Conservation (phyloP, 2,329 filamentous ascomycete genomes). For the Chaetomiaceae sp. region DNA sequence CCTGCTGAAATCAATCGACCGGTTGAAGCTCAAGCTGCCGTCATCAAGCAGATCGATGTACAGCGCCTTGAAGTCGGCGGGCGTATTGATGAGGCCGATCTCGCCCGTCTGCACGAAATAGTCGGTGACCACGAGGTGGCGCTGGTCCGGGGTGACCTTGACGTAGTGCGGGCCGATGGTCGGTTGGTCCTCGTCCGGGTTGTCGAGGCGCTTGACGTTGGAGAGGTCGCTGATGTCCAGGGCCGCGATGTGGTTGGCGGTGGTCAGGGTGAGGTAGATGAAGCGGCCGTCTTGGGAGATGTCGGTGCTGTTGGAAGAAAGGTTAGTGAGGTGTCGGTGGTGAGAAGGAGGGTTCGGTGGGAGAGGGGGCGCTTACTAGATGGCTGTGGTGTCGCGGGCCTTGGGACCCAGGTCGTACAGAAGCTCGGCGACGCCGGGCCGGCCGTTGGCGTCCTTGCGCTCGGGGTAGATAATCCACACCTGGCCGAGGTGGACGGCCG, state of each 20-base stretch:
- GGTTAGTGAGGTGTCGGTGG: too few species aligned
- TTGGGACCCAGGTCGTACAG: conserved; percentile 54
- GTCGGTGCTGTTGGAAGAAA: conserved; percentile 39
- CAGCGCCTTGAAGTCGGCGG: conserved; percentile 56
- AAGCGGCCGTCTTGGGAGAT: conserved; percentile 53
- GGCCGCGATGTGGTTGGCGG: conserved; percentile 57
- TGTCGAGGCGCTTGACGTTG: conserved; percentile 56
- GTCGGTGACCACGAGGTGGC: conserved; percentile 59
- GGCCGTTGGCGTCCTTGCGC: conserved; percentile 49
- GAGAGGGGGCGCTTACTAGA: conserved; percentile 36
- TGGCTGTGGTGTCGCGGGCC: conserved; percentile 51
- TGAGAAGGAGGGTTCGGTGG: background rate
- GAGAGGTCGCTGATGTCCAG: conserved; percentile 57
- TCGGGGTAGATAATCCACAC: conserved; percentile 63
- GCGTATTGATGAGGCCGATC: conserved; percentile 56
- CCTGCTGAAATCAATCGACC: conserved; percentile 51
- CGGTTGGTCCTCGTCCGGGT: conserved; percentile 54
- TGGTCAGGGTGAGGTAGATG: conserved; percentile 56
- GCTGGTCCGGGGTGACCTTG: conserved; percentile 60
- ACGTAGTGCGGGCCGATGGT: conserved; percentile 59
- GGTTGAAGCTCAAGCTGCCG: conserved; percentile 55
- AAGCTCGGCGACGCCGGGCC: conserved; percentile 53
- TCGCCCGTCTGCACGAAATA: conserved; percentile 61
- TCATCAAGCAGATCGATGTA: conserved; percentile 55
- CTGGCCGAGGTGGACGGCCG: conserved; percentile 53